Evolutionary conservation across 2,329 filamentous ascomycete genomes (phyloP).

Genomic region (Sphaerulina populicola): DNA sequence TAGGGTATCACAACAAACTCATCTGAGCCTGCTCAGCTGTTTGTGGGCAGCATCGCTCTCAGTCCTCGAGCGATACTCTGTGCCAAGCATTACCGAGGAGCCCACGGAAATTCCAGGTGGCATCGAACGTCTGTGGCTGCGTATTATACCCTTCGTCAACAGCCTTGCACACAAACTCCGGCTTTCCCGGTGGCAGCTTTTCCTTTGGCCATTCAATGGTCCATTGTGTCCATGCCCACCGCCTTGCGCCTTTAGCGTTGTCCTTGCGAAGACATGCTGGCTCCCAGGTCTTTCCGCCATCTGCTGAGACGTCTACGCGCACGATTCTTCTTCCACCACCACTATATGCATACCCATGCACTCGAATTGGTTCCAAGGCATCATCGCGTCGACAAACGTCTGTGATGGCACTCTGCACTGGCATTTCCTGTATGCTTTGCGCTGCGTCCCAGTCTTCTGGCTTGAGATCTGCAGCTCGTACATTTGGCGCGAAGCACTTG

Average conservation of each 20-base stretch:
- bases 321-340: constrained; percentile 58
- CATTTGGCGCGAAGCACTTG: constrained; percentile 55
- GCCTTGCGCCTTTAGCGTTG: constrained; percentile 40
- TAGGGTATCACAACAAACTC: neutral
- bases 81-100: constrained; percentile 63
- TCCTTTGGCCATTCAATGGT: constrained; percentile 38
- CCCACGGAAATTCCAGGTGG: constrained; percentile 56
- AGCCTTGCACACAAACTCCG: constrained; percentile 53
- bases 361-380: constrained; percentile 20
- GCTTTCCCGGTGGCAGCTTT: constrained; percentile 32
- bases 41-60: neutral
- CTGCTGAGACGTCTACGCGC: constrained; percentile 58
- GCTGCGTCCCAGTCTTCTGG: constrained; percentile 54
- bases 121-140: constrained; percentile 53
- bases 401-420: constrained; percentile 60
- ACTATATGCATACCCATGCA: constrained; percentile 60
- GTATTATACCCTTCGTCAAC: constrained; percentile 59
- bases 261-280: constrained; percentile 54
- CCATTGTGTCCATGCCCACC: constrained; percentile 60
- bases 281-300: constrained; percentile 56
- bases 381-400: constrained; percentile 22
- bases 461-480: constrained; percentile 33
- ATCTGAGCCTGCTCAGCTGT: neutral
- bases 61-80: constrained; percentile 36
- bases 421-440: constrained; percentile 59